Base-by-base conservation (phyloP, 352 stramenopile species). In the Globisporangium cystogenes region DNA sequence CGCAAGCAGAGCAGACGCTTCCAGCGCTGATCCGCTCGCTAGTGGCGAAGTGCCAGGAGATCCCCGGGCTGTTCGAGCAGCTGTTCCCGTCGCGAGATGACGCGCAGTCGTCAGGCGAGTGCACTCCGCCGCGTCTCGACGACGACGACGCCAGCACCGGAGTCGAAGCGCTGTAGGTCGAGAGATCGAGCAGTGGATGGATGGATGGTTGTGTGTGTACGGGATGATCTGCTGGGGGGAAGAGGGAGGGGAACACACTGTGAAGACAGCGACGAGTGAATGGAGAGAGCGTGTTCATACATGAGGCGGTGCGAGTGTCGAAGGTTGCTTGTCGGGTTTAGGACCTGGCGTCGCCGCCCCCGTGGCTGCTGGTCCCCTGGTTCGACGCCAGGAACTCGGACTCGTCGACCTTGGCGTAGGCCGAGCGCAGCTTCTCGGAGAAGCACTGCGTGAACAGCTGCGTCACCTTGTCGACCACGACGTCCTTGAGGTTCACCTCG, bases 371-470 rank as follows among this genome's bases (percentile, higher is more conserved):
- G 33, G 49, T 70, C 37, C 70, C 54, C 65, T 62, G 55, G 20
- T 77, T 68, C 23, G 64, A 57, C 58, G 40, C 40, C 3, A 72
- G 54, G 48, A 57, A 60, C 39, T 74, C 65, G 33, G 53, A 60
- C 47, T 87, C 74, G 51, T 90, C 79, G 12, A 83, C 73, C 47
- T 87, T 86, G 8, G 66, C 67, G 61, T 85, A 88, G 27, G 82
- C 65, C 0, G 63, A 60, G 29, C 70, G 63, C 16, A 87, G 50
- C 46, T 83, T 86, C 33, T 90, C 74, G 10, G 76, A 82, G 60
- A 92, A 93, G 56, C 79, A 93, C 27, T 88, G 73, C 18, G 79
- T 85, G 60, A 90, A 89, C 12, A 84, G 59, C 41, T 80, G 66
- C 10, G 69, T 78, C 23, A 88, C 59, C 54, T 83, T 79, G 53